These are phyloP conservation scores for Schizophyllum amplum DNA, from an alignment of 1,284 basidiomycete genomes.

Conservation along the genomic window DNA sequence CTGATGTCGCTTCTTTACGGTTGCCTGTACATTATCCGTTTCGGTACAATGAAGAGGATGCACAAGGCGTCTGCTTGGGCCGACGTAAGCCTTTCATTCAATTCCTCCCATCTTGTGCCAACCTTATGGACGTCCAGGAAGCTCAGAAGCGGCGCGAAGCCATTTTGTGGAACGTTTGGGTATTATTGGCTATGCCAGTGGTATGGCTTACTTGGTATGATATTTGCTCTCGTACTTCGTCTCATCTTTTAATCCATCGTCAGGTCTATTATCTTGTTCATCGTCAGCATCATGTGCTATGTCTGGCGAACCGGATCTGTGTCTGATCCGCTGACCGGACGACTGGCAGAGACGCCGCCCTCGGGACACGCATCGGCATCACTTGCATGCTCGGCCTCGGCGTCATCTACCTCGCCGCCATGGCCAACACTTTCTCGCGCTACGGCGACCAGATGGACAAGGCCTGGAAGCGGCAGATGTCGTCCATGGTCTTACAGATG, in stretches of 20 bases:
- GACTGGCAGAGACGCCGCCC: conserved; percentile 6
- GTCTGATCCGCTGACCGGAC: conserved; percentile 26
- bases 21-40: conserved; percentile 61
- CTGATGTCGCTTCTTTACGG: conserved; percentile 61
- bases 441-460: conserved; percentile 34
- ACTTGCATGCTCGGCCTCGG: conserved; percentile 45
- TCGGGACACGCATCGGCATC: conserved; percentile 38
- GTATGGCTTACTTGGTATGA: conserved; percentile 27
- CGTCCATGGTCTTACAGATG: not conserved
- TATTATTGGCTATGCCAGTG: conserved; percentile 47
- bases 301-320: conserved; percentile 56
- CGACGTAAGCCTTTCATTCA: conserved; percentile 30
- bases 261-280: conserved; percentile 61
- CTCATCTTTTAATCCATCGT: not conserved
- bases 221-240: not conserved
- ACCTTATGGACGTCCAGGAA: conserved; percentile 32
- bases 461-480: conserved; percentile 13
- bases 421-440: conserved; percentile 44
- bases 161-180: conserved; percentile 68
- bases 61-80: conserved; percentile 62
- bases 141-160: conserved; percentile 43
- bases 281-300: conserved; percentile 55
- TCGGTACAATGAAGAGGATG: conserved; percentile 60
- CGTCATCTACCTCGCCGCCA: conserved; percentile 43
- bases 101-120: too few species aligned